A percentile compares a stretch with the other conserved stretches of the same genome.
phyloP scores from a whole-genome alignment of 352 stramenopile genomes.

The Phytophthora citrophthora region DNA sequence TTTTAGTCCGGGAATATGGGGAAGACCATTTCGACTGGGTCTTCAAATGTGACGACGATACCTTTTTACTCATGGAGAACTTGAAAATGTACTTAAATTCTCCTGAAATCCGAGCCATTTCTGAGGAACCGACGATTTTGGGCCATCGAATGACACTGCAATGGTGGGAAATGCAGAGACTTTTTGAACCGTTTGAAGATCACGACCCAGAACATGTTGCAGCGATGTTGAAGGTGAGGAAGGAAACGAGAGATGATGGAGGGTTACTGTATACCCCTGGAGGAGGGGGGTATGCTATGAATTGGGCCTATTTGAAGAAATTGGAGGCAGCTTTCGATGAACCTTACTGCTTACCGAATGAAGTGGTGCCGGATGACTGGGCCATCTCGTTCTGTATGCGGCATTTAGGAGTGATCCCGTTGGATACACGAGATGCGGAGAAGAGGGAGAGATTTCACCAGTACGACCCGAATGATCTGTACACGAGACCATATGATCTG shows the following conservation, averaged over 20 bases:
- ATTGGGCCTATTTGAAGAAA: slow-evolving; percentile 79
- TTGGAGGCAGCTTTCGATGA: slow-evolving; percentile 78
- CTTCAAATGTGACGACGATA: slow-evolving; percentile 91
- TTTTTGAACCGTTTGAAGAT: slow-evolving; percentile 72
- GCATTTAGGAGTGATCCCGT: slow-evolving; percentile 64
- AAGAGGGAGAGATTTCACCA: slow-evolving; percentile 87
- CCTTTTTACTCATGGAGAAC: slow-evolving; percentile 88
- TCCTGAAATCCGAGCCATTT: slow-evolving; percentile 44
- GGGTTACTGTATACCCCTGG: slow-evolving; percentile 87
- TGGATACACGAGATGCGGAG: slow-evolving; percentile 73
- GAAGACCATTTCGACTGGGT: slow-evolving; percentile 84
- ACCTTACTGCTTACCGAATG: slow-evolving; percentile 70
- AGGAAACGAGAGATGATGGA: slow-evolving; percentile 52
- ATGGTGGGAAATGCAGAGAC: slow-evolving; percentile 84
- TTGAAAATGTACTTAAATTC: slow-evolving; percentile 76
- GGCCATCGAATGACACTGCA: slow-evolving; percentile 88
- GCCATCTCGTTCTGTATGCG: slow-evolving; percentile 90
- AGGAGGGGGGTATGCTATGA: slow-evolving; percentile 84
- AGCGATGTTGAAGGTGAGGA: slow-evolving; percentile 55
- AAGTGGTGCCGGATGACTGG: slow-evolving; percentile 85
- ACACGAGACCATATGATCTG: slow-evolving; percentile 68
- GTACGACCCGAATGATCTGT: slow-evolving; percentile 81
- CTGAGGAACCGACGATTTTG: slow-evolving; percentile 58
- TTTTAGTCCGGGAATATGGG: slow-evolving; percentile 69
- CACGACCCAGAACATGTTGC: slow-evolving; percentile 65